Evolutionary conservation across 352 stramenopile genomes (phyloP).

Genomic region (Globisporangium sylvaticum): DNA sequence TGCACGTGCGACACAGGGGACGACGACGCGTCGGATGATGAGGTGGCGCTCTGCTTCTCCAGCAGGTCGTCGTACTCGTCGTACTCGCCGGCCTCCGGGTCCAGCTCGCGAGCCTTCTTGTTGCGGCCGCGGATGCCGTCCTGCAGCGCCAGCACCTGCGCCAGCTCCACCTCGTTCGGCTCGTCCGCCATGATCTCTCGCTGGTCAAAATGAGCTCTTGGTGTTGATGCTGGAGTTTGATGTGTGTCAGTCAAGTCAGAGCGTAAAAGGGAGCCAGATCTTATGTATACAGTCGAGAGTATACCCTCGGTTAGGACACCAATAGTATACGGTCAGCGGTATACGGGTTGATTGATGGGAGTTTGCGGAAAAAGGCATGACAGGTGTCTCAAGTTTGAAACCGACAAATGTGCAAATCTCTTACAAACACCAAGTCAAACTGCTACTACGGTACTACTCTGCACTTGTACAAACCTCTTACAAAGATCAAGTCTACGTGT

Average conservation of each 20-base stretch:
- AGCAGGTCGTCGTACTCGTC: slow-evolving; percentile 11
- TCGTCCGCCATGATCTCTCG: slow-evolving; percentile 28
- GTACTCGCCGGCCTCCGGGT: slow-evolving; percentile 19
- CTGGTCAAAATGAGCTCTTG: background rate
- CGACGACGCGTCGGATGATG: slow-evolving; percentile 5
- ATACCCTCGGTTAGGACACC: no score
- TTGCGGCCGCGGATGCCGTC: slow-evolving; percentile 61
- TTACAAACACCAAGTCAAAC: no score
- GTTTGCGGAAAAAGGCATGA: no score
- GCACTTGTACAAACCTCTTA: no score
- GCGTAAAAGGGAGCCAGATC: background rate
- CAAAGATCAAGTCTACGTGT: no score
- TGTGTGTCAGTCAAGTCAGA: background rate
- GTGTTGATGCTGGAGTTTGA: background rate
- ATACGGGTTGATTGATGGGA: no score
- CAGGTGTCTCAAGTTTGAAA: no score
- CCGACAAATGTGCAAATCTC: no score
- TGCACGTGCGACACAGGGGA: slow-evolving; percentile 24
- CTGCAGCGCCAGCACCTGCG: slow-evolving; percentile 4
- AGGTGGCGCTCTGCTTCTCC: slow-evolving; percentile 13
- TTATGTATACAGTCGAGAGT: background rate
- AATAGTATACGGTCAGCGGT: no score
- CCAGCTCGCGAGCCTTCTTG: slow-evolving; percentile 30
- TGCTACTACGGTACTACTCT: no score
- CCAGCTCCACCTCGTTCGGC: slow-evolving; percentile 23